phyloP scores from a whole-genome alignment of 257 asterid species.

The Rubia yunnanensis region DNA sequence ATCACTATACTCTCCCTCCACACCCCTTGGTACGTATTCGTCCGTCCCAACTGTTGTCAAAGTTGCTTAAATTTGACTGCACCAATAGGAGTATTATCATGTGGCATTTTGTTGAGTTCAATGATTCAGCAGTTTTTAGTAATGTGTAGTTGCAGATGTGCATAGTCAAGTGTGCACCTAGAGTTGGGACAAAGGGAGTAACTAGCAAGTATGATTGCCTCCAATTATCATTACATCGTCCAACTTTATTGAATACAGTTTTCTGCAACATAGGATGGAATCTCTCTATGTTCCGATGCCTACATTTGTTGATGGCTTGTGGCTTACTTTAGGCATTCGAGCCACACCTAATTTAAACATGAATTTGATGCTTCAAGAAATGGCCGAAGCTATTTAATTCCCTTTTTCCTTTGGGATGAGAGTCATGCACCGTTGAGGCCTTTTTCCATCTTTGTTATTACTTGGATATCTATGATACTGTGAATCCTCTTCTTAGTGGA shows the following conservation, averaged over 20 bases:
- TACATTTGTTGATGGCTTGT: neutral
- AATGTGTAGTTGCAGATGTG: too few species aligned
- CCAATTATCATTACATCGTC: neutral
- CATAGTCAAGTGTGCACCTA: neutral
- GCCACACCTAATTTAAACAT: neutral
- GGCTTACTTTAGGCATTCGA: neutral
- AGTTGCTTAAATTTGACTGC: neutral
- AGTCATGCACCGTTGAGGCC: neutral
- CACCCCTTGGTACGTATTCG: slow-evolving; percentile 58
- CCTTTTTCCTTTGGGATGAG: neutral
- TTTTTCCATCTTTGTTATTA: neutral
- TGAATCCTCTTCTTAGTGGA: too few species aligned
- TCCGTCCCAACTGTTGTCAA: neutral
- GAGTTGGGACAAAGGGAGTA: neutral
- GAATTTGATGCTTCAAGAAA: neutral
- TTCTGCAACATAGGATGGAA: neutral
- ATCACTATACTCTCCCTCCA: slow-evolving; percentile 59
- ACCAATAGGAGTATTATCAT: too few species aligned
- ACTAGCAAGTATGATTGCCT: neutral
- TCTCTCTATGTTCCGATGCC: neutral
- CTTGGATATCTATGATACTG: neutral
- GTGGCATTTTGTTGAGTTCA: neutral
- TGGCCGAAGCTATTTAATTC: neutral
- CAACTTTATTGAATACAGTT: neutral
- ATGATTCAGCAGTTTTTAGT: neutral